Conservation (phyloP, 345 rosid genomes). For the Arabis alpina region DNA sequence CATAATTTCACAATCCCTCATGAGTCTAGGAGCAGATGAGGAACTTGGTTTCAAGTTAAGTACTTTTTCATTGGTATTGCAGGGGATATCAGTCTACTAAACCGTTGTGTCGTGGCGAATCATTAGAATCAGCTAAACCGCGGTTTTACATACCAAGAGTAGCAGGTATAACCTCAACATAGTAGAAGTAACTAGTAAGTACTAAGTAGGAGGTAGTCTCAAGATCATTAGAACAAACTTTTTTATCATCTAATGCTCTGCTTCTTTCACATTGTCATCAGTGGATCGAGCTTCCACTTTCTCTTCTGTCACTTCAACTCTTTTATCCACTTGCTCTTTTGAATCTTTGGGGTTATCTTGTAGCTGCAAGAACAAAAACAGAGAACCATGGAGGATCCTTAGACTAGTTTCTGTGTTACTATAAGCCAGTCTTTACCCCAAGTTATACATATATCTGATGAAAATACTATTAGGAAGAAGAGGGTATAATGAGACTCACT, state of each 20-base stretch:
- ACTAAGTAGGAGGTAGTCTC: conserved; percentile 6
- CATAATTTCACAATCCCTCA: background rate
- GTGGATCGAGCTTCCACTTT: conserved; percentile 31
- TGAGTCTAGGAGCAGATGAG: background rate
- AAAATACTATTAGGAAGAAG: background rate
- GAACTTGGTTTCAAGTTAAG: conserved; percentile 4
- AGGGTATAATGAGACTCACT: conserved; percentile 44
- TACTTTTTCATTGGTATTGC: background rate
- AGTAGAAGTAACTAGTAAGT: background rate
- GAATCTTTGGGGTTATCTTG: conserved; percentile 57
- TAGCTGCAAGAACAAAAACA: conserved; percentile 47
- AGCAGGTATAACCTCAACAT: conserved; percentile 24
- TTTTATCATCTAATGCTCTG: conserved; percentile 40
- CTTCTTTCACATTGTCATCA: conserved; percentile 39
- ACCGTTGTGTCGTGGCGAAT: background rate
- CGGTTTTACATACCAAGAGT: conserved; percentile 28
- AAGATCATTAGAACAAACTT: conserved; percentile 18
- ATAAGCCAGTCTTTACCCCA: background rate
- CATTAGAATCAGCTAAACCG: conserved; percentile 28
- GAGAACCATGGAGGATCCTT: no score
- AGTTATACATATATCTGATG: background rate
- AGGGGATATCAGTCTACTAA: background rate
- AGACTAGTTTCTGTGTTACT: no score
- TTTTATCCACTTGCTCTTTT: conserved; percentile 45
- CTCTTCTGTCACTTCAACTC: conserved; percentile 42